Evolutionary conservation across 345 rosid genomes (phyloP).

Genomic region (Ricinus communis): DNA sequence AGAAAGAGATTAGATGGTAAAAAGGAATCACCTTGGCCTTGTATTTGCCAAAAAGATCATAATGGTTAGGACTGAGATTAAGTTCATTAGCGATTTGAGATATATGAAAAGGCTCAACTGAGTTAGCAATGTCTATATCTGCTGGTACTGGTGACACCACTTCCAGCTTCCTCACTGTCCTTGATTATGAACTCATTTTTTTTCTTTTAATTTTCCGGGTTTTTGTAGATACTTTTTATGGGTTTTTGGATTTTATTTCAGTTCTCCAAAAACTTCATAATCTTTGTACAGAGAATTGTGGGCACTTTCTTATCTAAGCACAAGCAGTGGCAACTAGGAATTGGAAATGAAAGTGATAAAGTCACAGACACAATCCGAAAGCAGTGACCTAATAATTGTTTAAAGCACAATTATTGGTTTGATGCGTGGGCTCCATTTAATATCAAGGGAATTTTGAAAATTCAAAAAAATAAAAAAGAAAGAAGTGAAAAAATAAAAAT

Average conservation of each 20-base stretch:
- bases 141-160: constrained; percentile 92
- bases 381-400: too few species aligned
- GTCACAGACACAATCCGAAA: not conserved
- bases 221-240: not conserved
- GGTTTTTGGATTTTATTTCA: not conserved
- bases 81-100: constrained; percentile 81
- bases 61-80: constrained; percentile 62
- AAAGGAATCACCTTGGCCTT: constrained; percentile 79
- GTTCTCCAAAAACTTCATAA: not conserved
- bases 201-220: not conserved
- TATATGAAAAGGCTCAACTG: constrained; percentile 79
- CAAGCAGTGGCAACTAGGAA: not conserved
- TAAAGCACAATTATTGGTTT: too few species aligned
- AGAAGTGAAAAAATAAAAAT: too few species aligned
- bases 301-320: not conserved
- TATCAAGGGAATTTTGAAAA: too few species aligned
- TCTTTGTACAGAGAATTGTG: not conserved
- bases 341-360: not conserved
- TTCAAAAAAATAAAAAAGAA: too few species aligned
- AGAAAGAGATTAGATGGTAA: not conserved
- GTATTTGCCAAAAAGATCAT: constrained; percentile 91
- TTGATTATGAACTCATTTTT: constrained; percentile 51
- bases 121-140: constrained; percentile 90
- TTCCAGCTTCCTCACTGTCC: constrained; percentile 55
- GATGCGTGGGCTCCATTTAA: too few species aligned